Base-by-base conservation (phyloP, 345 rosid genomes). In the Citrus unshiu region DNA sequence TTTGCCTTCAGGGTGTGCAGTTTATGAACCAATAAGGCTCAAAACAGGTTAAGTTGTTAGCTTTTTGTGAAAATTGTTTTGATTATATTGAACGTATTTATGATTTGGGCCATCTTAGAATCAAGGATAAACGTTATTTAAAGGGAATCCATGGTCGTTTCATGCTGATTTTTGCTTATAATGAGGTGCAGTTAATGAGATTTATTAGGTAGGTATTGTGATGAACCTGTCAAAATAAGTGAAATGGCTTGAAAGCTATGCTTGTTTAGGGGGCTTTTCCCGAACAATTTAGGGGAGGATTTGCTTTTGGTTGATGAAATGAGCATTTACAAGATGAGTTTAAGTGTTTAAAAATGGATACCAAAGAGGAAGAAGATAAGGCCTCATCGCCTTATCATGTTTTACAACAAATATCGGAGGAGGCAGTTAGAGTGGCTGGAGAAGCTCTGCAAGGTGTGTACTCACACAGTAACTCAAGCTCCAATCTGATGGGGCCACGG, bases 321-420 rank as follows among this genome's bases (percentile, higher is more conserved):
- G 74, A 67, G 73, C 30, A n/a, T 68, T 43, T 63, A 77, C 72
- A 84, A 35, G 79, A 81, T 84, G 88, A 90, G 69, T 70, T 72
- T 60, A 83, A 71, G 78, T 68, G 40, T 82, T 77, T 19, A 46
- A 59, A 74, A 81, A 88, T 91, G 93, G 88, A 87, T 72, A 79
- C 81, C 70, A 86, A 82, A 39, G 86, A 86, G 80, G 93, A 88
- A 65, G 91, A 86, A 65, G 90, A 86, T n/a, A 80, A 63, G 82
- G 59, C 84, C 22, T 13, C 82, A 12, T 81, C 88, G 0, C 82
- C 85, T 14, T 73, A 79, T 81, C 39, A 61, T 76, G 82, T 79
- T 32, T 73, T 85, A 57, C 86, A 84, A 72, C 83, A 80, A 4
- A 67, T 82, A 64, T 87, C 86, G 3, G 87, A 77, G 84, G 91